phyloP scores from a whole-genome alignment of 1,284 basidiomycete genomes.

The Ganoderma lingzhi region DNA sequence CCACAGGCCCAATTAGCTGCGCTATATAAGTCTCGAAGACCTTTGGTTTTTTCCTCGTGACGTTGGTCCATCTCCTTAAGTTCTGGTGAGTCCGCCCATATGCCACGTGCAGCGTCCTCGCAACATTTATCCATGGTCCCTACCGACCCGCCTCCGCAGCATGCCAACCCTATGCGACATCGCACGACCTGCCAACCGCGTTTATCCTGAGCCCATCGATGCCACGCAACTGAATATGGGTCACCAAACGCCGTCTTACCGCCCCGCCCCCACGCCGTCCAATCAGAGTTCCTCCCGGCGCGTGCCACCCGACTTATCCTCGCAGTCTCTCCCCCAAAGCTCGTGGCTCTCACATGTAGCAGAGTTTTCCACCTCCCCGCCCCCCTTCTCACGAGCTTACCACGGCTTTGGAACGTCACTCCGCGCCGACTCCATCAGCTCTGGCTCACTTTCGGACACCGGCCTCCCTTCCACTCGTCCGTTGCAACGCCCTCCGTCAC shows the following conservation, averaged over 20 bases:
- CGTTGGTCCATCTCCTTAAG: constrained; percentile 15
- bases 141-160: constrained; percentile 16
- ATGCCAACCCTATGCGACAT: constrained; percentile 32
- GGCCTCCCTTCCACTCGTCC: constrained; percentile 19
- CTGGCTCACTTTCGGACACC: constrained; percentile 27
- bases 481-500: constrained; percentile 23
- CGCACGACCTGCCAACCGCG: constrained; percentile 27
- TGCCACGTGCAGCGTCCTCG: not conserved
- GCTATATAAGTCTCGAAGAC: constrained; percentile 26
- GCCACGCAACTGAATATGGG: constrained; percentile 24
- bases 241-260: constrained; percentile 23
- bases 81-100: constrained; percentile 18
- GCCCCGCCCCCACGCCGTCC: constrained; percentile 11
- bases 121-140: constrained; percentile 6
- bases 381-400: constrained; percentile 12
- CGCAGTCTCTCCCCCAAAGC: constrained; percentile 27
- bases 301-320: constrained; percentile 16
- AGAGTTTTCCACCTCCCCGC: constrained; percentile 18
- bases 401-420: constrained; percentile 24
- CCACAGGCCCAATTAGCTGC: constrained; percentile 30
- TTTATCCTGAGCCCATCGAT: constrained; percentile 21
- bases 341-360: constrained; percentile 29
- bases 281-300: constrained; percentile 20
- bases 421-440: constrained; percentile 21
- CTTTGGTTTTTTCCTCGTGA: constrained; percentile 22